Conservation (phyloP, 352 stramenopile genomes). For the Phytophthora crassamura region DNA sequence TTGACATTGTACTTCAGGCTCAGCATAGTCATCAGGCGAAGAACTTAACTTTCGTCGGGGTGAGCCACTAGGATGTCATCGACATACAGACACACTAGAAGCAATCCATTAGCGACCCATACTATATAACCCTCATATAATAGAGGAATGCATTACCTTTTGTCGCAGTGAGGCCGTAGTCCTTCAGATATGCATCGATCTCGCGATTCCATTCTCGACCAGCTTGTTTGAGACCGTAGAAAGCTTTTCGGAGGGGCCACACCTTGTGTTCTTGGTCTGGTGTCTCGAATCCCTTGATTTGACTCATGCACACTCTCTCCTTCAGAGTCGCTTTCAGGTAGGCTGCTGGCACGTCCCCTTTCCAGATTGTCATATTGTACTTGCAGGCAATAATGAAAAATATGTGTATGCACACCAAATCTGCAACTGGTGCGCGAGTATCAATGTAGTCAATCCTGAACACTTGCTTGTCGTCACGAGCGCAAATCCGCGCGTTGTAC, state of each 20-base stretch:
- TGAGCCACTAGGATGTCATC: too few species aligned
- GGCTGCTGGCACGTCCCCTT: slow-evolving; percentile 5
- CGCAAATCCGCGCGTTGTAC: slow-evolving; percentile 10
- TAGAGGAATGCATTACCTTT: background rate
- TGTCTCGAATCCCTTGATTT: slow-evolving; percentile 2
- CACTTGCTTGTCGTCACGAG: slow-evolving; percentile 6
- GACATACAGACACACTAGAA: too few species aligned
- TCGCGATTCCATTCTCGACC: slow-evolving; percentile 7
- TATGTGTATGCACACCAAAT: slow-evolving; percentile 3
- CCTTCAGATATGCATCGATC: slow-evolving; percentile 6
- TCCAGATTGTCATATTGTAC: background rate
- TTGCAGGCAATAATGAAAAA: background rate
- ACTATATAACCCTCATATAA: too few species aligned
- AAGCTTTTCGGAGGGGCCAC: background rate
- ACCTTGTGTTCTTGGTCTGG: slow-evolving; percentile 5
- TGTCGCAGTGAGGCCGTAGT: background rate
- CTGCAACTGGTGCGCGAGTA: background rate
- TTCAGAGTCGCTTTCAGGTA: slow-evolving; percentile 8
- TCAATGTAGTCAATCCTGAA: slow-evolving; percentile 5
- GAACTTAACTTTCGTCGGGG: too few species aligned
- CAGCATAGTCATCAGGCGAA: too few species aligned
- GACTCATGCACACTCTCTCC: slow-evolving; percentile 1
- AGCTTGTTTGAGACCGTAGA: slow-evolving; percentile 9
- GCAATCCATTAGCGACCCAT: too few species aligned
- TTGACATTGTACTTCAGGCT: too few species aligned